Evolutionary conservation across 2,329 filamentous ascomycete genomes (phyloP).

Genomic region (Xylaria sp.): DNA sequence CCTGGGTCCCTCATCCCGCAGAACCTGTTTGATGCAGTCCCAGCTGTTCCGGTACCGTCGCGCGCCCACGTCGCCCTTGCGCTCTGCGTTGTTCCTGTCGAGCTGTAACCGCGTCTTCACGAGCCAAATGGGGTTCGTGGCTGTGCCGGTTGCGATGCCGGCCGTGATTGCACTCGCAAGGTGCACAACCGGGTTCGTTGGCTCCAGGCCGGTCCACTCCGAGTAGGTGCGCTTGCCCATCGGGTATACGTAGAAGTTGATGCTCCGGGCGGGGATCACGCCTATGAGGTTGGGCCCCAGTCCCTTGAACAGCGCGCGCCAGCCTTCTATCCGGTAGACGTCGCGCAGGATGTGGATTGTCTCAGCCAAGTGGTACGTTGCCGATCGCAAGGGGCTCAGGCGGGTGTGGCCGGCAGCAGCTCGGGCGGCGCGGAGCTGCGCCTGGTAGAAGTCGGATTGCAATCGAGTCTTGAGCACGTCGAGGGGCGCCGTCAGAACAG

Average conservation of each 20-base stretch:
- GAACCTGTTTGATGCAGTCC: conserved; percentile 86
- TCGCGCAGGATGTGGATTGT: conserved; percentile 86
- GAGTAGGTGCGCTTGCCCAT: conserved; percentile 88
- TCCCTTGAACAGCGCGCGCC: conserved; percentile 90
- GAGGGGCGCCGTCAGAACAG: conserved; percentile 91
- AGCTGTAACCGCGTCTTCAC: conserved; percentile 94
- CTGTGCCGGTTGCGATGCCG: conserved; percentile 87
- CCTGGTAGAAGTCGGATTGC: conserved; percentile 94
- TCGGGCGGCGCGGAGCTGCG: conserved; percentile 77
- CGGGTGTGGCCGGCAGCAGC: conserved; percentile 66
- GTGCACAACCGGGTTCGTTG: conserved; percentile 80
- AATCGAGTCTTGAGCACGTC: conserved; percentile 94
- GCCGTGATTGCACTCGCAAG: conserved; percentile 79
- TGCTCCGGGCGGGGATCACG: conserved; percentile 87
- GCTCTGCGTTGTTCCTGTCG: conserved; percentile 81
- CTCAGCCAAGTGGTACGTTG: conserved; percentile 80
- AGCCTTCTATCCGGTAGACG: conserved; percentile 84
- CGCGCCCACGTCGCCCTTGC: conserved; percentile 62
- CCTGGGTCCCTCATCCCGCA: conserved; percentile 81
- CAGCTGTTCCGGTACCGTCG: conserved; percentile 86
- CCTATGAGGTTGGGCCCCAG: conserved; percentile 90
- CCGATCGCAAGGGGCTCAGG: conserved; percentile 73
- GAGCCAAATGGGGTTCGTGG: conserved; percentile 96
- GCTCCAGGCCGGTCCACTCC: conserved; percentile 75
- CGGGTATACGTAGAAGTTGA: conserved; percentile 94